Percentiles rank a stretch among this genome's conserved stretches.
Conservation (phyloP, 164 flowering plant species). For the Santalum album region DNA sequence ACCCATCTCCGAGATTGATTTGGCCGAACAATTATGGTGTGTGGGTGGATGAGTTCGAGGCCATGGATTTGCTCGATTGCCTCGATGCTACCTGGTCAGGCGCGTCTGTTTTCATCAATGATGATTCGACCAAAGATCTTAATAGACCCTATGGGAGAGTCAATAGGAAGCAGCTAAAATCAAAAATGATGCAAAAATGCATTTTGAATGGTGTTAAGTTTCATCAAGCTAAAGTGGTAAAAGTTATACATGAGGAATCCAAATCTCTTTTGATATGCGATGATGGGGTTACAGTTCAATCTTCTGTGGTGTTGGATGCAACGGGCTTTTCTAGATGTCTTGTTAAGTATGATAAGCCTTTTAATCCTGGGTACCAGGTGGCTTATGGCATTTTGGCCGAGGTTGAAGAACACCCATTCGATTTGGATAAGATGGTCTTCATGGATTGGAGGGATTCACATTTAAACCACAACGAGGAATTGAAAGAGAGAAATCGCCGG, state of each 20-base stretch:
- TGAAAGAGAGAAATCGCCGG: conserved; percentile 52
- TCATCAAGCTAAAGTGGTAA: conserved; percentile 78
- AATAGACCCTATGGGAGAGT: conserved; percentile 82
- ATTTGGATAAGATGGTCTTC: conserved; percentile 82
- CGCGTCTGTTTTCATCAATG: conserved; percentile 65
- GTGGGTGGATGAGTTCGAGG: conserved; percentile 96
- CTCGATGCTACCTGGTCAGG: conserved; percentile 94
- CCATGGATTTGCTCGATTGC: conserved; percentile 88
- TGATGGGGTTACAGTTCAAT: conserved; percentile 75
- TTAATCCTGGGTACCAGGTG: conserved; percentile 90
- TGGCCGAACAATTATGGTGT: conserved; percentile 97
- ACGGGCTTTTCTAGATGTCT: conserved; percentile 83
- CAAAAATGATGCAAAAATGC: conserved; percentile 87
- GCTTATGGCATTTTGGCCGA: conserved; percentile 93
- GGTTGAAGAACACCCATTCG: conserved; percentile 89
- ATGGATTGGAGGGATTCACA: conserved; percentile 98
- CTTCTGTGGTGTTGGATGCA: conserved; percentile 83
- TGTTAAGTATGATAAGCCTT: conserved; percentile 84
- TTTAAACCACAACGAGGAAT: conserved; percentile 29
- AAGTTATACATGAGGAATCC: conserved; percentile 72
- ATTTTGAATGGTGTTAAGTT: conserved; percentile 79
- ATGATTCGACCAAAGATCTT: conserved; percentile 42
- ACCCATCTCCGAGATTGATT: conserved; percentile 72
- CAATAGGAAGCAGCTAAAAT: conserved; percentile 70
- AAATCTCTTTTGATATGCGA: conserved; percentile 68